A percentile compares a stretch with the other conserved stretches of the same genome.
Evolutionary conservation across 352 stramenopile species (phyloP).

Genomic region (Globisporangium nodosum): DNA sequence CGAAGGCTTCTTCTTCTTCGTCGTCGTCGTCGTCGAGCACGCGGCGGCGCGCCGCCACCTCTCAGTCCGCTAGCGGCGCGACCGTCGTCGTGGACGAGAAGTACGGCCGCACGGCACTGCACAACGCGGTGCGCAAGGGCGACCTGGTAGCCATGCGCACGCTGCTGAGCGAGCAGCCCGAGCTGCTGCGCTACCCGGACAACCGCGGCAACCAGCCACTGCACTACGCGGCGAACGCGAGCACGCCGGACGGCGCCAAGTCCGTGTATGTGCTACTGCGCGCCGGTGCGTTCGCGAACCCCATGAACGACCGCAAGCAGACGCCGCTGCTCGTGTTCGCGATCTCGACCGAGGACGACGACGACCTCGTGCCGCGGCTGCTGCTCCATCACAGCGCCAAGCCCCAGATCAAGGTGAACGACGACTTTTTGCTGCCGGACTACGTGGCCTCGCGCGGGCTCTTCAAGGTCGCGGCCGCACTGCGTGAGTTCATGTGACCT

Average conservation of each 20-base stretch:
- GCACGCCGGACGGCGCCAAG: slow-evolving; percentile 22
- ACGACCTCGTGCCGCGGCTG: slow-evolving; percentile 38
- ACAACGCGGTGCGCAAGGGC: slow-evolving; percentile 47
- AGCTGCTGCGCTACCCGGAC: slow-evolving; percentile 30
- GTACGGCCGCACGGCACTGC: slow-evolving; percentile 38
- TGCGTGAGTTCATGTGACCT: slow-evolving; percentile 47
- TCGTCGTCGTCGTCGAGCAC: background rate
- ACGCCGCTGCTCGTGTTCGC: slow-evolving; percentile 48
- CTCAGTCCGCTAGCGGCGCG: background rate
- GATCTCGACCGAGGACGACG: slow-evolving; percentile 45
- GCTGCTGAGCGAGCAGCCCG: slow-evolving; percentile 28
- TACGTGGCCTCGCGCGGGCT: slow-evolving; percentile 33
- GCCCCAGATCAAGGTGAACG: slow-evolving; percentile 37
- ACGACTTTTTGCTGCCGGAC: slow-evolving; percentile 38
- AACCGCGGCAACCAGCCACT: slow-evolving; percentile 54
- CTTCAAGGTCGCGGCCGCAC: slow-evolving; percentile 35
- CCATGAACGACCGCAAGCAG: slow-evolving; percentile 41
- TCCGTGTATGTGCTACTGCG: slow-evolving; percentile 44
- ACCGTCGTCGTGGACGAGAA: slow-evolving; percentile 22
- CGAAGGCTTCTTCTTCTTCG: background rate
- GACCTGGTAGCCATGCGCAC: slow-evolving; percentile 29
- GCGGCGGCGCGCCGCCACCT: slow-evolving; percentile 4
- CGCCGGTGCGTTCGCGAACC: slow-evolving; percentile 44
- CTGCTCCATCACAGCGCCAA: slow-evolving; percentile 49
- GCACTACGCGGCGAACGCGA: slow-evolving; percentile 45